Evolutionary conservation across 2,329 filamentous ascomycete species (phyloP).

Genomic region (Aspergillus latus): DNA sequence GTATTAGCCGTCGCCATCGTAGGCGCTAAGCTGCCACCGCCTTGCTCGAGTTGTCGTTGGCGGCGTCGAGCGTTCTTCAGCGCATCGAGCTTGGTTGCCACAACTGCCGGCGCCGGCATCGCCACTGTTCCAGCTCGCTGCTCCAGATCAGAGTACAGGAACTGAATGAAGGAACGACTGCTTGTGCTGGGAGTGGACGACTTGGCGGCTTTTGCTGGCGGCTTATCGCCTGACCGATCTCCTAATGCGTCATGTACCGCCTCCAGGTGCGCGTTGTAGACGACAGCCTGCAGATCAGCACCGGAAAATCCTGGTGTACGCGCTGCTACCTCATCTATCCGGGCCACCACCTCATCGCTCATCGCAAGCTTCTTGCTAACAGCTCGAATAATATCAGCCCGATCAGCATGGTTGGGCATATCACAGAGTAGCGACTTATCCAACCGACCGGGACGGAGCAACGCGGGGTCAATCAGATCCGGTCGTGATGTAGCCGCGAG

Average conservation of each 20-base stretch:
- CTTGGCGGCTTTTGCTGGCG: constrained; percentile 27
- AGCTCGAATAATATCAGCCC: constrained; percentile 82
- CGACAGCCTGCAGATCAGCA: constrained; percentile 88
- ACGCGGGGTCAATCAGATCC: constrained; percentile 90
- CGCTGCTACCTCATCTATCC: constrained; percentile 70
- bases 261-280: constrained; percentile 95
- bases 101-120: constrained; percentile 75
- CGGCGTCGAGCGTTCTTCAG: constrained; percentile 71
- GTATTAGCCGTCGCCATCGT: constrained; percentile 26
- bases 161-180: constrained; percentile 67
- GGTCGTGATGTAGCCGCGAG: constrained; percentile 90
- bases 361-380: constrained; percentile 80
- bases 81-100: constrained; percentile 76
- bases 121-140: constrained; percentile 55
- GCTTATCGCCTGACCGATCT: constrained; percentile 52
- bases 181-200: constrained; percentile 34
- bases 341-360: constrained; percentile 62
- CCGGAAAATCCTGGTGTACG: constrained; percentile 89
- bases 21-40: constrained; percentile 21
- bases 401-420: constrained; percentile 75
- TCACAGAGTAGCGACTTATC: constrained; percentile 94
- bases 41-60: constrained; percentile 54
- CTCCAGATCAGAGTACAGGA: constrained; percentile 67
- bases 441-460: constrained; percentile 84
- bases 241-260: constrained; percentile 91